Evolutionary conservation across 495 filamentous ascomycete genomes (phyloP).

Genomic region (Xylaria cubensis): DNA sequence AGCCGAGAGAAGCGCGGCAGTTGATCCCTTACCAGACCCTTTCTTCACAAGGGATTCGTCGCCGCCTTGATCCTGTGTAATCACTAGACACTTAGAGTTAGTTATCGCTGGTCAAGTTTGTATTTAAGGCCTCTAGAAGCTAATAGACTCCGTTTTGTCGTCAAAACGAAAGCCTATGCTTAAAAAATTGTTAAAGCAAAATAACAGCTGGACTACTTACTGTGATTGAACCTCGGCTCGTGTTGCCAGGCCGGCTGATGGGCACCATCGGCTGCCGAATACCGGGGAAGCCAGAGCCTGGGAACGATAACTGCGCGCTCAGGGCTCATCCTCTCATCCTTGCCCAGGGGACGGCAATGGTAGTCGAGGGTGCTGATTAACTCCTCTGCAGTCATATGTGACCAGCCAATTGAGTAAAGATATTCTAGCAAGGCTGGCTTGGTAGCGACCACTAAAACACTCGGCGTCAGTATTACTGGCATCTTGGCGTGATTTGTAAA

Average conservation of each 20-base stretch:
- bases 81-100: background rate
- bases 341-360: background rate
- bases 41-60: background rate
- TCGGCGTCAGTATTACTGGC: background rate
- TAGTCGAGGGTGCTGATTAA: background rate
- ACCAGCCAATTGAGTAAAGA: background rate
- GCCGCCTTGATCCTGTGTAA: background rate
- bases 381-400: background rate
- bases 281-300: background rate
- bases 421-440: background rate
- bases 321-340: background rate
- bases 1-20: background rate
- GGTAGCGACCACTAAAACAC: background rate
- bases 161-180: background rate
- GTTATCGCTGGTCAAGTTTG: background rate
- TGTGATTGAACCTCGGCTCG: background rate
- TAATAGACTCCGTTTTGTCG: background rate
- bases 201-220: background rate
- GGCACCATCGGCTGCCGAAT: background rate
- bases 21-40: background rate
- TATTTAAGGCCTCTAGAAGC: background rate
- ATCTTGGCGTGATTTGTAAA: background rate
- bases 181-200: background rate
- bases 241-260: background rate
- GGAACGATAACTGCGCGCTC: background rate